phyloP scores from a whole-genome alignment of 371 early-diverging fungal species.

The Rhizopus arrhizus region DNA sequence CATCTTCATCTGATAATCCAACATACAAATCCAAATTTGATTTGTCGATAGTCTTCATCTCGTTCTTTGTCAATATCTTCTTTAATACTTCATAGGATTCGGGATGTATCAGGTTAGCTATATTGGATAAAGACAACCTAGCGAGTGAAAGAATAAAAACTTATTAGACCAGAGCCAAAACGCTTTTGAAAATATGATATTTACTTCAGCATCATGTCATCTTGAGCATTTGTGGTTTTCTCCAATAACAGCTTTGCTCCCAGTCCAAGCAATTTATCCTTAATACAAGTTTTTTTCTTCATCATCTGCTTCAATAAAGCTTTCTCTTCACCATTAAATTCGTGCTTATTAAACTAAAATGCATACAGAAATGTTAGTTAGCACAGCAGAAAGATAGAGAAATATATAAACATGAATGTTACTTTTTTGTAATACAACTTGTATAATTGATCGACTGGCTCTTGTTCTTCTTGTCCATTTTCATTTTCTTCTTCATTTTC shows the following conservation, averaged over 20 bases:
- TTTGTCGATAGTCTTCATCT: conserved; percentile 17
- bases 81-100: conserved; percentile 20
- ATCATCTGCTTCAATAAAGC: conserved; percentile 19
- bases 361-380: conserved; percentile 19
- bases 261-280: conserved; percentile 17
- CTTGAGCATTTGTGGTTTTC: conserved; percentile 12
- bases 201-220: conserved; percentile 24
- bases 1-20: conserved; percentile 15
- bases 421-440: conserved; percentile 21
- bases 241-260: conserved; percentile 14
- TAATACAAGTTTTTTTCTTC: conserved; percentile 16
- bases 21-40: conserved; percentile 9
- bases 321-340: conserved; percentile 21
- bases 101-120: conserved; percentile 12
- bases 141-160: conserved; percentile 13
- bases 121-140: conserved; percentile 19
- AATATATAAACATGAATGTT: conserved; percentile 14
- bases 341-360: conserved; percentile 24
- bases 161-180: conserved; percentile 12
- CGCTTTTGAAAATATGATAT: conserved; percentile 20
- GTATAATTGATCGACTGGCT: conserved; percentile 13
- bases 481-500: not conserved
- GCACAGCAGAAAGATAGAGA: conserved; percentile 14
- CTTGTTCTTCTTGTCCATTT: conserved; percentile 10
- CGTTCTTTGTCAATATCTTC: conserved; percentile 15